Conservation (phyloP, 2,329 filamentous ascomycete genomes). For the Ascochyta rabiei region DNA sequence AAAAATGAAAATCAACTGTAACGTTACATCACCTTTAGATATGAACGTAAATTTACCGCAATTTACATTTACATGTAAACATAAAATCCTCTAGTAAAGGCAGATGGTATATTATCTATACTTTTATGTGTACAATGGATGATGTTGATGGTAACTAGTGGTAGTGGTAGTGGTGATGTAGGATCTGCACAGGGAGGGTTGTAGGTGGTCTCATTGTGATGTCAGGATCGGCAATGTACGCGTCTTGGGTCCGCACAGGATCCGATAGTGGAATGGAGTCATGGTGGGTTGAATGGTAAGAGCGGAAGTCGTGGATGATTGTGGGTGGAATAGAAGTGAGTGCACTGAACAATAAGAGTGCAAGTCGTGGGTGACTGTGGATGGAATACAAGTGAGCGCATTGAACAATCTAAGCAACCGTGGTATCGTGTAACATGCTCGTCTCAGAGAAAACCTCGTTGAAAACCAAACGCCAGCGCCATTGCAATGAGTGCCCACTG, state of each 20-base stretch:
- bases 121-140: not conserved
- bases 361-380: no score
- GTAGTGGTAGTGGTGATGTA: no score
- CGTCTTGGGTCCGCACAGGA: not conserved
- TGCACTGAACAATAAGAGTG: not conserved
- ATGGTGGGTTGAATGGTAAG: no score
- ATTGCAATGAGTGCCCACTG: slow-evolving; percentile 5
- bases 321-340: not conserved
- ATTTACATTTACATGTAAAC: no score
- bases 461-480: slow-evolving; percentile 6
- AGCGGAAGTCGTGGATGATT: not conserved
- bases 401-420: slow-evolving; percentile 8
- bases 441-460: not conserved
- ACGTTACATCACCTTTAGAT: no score
- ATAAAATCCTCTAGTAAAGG: no score
- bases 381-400: not conserved
- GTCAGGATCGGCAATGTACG: slow-evolving; percentile 12
- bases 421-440: slow-evolving; percentile 9
- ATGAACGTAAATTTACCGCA: no score
- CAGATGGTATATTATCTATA: no score
- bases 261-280: no score
- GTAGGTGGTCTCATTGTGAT: slow-evolving; percentile 9
- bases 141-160: not conserved
- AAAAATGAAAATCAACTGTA: no score
- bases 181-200: slow-evolving; percentile 5